Percentiles rank a stretch among this genome's conserved stretches.
Conservation (phyloP, 805 yeast species). For the Pichia gijzeniarum region DNA sequence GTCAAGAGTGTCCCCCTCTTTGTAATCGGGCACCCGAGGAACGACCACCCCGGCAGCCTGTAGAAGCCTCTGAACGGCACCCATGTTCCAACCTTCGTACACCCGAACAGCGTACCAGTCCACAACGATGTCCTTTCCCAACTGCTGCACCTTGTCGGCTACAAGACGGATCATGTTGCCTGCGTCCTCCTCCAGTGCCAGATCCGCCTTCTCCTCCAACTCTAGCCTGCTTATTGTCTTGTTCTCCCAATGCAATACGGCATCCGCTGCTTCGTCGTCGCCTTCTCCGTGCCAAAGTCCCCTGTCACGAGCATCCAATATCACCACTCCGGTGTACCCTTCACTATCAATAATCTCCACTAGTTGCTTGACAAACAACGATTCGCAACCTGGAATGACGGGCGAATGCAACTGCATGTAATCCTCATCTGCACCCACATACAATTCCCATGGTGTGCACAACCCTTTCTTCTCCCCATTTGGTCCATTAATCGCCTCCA, state of each 20-base stretch:
- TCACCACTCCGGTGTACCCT: constrained; percentile 4
- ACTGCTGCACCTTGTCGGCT: background rate
- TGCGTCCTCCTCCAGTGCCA: background rate
- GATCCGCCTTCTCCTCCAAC: background rate
- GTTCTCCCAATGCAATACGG: constrained; percentile 1
- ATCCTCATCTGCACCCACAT: background rate
- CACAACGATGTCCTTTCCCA: background rate
- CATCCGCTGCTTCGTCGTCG: background rate
- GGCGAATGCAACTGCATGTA: constrained; percentile 14
- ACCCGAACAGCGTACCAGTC: constrained; percentile 12
- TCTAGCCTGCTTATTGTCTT: background rate
- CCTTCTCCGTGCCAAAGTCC: constrained; percentile 9
- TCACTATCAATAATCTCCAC: background rate
- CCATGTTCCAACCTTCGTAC: constrained; percentile 13
- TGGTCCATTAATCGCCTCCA: background rate
- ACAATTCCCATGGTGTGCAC: constrained; percentile 9
- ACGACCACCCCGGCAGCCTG: background rate
- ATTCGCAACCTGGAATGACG: constrained; percentile 14
- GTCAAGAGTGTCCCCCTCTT: no score
- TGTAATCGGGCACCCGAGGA: no score
- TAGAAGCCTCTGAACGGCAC: constrained; percentile 3
- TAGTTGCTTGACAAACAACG: constrained; percentile 11
- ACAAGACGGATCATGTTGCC: background rate
- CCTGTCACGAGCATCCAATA: constrained; percentile 10
- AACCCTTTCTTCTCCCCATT: background rate